Conservation (phyloP, 805 yeast genomes). For the Tetrapisispora arboricola region DNA sequence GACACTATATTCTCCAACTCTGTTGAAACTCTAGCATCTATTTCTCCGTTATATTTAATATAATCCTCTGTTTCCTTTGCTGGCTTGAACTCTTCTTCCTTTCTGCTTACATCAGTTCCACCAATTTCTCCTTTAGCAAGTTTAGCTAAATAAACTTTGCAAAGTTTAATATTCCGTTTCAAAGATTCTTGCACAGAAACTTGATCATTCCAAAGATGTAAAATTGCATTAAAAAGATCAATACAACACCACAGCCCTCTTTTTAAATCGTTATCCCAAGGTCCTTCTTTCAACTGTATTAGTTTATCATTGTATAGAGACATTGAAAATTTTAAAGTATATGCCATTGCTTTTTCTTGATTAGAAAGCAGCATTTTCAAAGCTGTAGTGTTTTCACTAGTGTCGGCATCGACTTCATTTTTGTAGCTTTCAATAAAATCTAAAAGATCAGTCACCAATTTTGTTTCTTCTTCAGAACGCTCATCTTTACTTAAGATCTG, state of each 20-base stretch:
- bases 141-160: constrained; percentile 22
- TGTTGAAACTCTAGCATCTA: background rate
- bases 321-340: constrained; percentile 48
- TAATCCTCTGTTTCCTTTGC: background rate
- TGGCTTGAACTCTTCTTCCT: background rate
- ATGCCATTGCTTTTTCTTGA: constrained; percentile 45
- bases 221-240: constrained; percentile 16
- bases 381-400: constrained; percentile 25
- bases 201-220: constrained; percentile 18
- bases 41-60: constrained; percentile 1
- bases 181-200: constrained; percentile 7
- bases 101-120: background rate
- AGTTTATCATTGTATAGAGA: constrained; percentile 42
- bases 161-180: constrained; percentile 18
- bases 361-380: constrained; percentile 40
- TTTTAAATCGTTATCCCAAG: constrained; percentile 29
- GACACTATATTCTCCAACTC: background rate
- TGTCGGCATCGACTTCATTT: constrained; percentile 20
- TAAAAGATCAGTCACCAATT: constrained; percentile 49
- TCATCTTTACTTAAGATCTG: constrained; percentile 56
- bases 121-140: constrained; percentile 19
- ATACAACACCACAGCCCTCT: constrained; percentile 27
- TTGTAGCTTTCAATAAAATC: constrained; percentile 61
- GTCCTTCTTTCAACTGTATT: constrained; percentile 38
- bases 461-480: constrained; percentile 44